Conservation (phyloP, 2,329 filamentous ascomycete species). For the Aspergillus pseudotamarii region DNA sequence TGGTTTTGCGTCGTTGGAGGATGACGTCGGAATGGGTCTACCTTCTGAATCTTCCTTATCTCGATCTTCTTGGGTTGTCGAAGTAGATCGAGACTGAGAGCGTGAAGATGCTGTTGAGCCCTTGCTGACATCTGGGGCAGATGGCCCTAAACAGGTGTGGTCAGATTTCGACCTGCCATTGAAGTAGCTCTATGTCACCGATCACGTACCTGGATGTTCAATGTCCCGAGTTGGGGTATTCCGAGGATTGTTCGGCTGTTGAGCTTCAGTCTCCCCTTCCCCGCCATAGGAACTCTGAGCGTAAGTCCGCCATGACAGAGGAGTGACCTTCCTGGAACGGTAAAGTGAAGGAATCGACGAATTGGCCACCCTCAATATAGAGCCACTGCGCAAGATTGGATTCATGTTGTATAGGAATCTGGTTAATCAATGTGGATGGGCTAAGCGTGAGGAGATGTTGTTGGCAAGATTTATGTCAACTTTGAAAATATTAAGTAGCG, state of each 20-base stretch:
- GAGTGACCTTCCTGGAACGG: neutral
- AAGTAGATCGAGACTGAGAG: slow-evolving; percentile 7
- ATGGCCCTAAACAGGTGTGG: slow-evolving; percentile 19
- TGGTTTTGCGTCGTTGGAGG: slow-evolving; percentile 39
- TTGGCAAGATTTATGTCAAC: neutral
- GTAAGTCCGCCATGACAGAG: slow-evolving; percentile 16
- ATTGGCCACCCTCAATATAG: neutral
- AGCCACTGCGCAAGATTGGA: neutral
- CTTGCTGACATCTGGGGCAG: slow-evolving; percentile 24
- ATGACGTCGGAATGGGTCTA: slow-evolving; percentile 20
- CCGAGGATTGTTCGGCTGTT: slow-evolving; percentile 10
- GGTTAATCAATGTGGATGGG: neutral
- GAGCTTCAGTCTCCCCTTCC: slow-evolving; percentile 14
- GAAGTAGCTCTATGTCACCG: neutral
- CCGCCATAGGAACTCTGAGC: slow-evolving; percentile 25
- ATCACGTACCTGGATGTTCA: slow-evolving; percentile 27
- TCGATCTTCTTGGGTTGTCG: neutral
- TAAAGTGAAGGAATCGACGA: neutral
- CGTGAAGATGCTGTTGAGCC: slow-evolving; percentile 1
- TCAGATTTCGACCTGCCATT: neutral
- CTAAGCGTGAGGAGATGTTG: neutral
- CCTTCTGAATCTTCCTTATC: slow-evolving; percentile 2
- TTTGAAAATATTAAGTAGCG: neutral
- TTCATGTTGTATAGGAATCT: neutral
- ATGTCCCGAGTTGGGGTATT: slow-evolving; percentile 23